Evolutionary conservation across 2,329 filamentous ascomycete species (phyloP).

Genomic region (Lasiodiplodia sp.): DNA sequence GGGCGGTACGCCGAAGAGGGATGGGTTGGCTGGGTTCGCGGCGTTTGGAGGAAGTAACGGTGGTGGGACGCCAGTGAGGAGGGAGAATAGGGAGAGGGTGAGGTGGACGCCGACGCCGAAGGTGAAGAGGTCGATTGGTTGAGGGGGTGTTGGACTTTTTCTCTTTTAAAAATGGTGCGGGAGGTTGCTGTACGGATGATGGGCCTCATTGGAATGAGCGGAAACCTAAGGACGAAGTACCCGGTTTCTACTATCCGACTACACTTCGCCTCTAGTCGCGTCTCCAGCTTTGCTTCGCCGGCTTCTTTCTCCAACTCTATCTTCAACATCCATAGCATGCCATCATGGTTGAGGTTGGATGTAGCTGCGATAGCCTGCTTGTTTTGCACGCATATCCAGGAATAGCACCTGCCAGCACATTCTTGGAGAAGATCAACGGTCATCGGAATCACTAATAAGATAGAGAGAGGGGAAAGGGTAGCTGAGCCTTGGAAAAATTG

Average conservation of each 20-base stretch:
- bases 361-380: too few relatives aligned
- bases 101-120: conserved; percentile 42
- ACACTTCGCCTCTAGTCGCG: neutral
- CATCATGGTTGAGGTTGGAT: too few relatives aligned
- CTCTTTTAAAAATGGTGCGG: neutral
- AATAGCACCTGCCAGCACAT: too few relatives aligned
- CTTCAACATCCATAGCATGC: neutral
- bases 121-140: conserved; percentile 35
- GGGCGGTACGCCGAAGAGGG: conserved; percentile 38
- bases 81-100: conserved; percentile 30
- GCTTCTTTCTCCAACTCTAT: neutral
- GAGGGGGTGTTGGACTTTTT: neutral
- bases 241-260: neutral
- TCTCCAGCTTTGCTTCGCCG: conserved; percentile 1
- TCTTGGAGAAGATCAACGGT: neutral
- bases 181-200: neutral
- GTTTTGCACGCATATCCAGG: too few relatives aligned
- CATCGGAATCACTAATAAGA: neutral
- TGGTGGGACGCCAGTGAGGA: conserved; percentile 35
- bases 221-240: neutral
- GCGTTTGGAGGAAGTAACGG: conserved; percentile 33
- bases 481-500: too few relatives aligned
- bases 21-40: conserved; percentile 44
- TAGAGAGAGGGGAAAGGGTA: neutral
- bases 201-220: neutral